Evolutionary conservation across 768 basidiomycete genomes (phyloP), one percentile per base, ranked within the genome.

Genomic region (Lactarius sp.): DNA sequence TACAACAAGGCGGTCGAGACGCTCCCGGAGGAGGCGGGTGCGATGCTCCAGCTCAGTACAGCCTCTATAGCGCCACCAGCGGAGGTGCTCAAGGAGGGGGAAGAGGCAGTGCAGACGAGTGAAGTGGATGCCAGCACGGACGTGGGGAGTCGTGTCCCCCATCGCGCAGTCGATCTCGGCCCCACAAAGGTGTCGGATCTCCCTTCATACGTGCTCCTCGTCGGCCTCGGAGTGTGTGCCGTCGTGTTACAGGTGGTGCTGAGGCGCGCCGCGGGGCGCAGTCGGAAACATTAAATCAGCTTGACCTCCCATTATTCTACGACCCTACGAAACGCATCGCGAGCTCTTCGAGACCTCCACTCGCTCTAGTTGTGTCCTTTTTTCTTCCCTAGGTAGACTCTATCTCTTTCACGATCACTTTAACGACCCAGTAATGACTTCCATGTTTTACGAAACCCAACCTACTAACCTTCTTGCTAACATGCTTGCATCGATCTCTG

Each of bases 181-280:
- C 71, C 73, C 0, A 51, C 71, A 22, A 62, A 52, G 3, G 44
- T 76, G 39, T 68, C 71, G 1, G 74, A 75, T 14, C 66, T 81
- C 7, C 78, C 80, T 36, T 74, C 76, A n/a, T 81, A 80, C 67
- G 73, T 80, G 34, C 58, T 80, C 42, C 73, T 80, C 37, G 79
- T 81, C 27, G 76, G 79, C 22, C 65, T 81, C 6, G 80, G 80
- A 2, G 72, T 81, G 12, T 80, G 79, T 59, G 77, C 77, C 7
- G 78, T 80, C 36, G 79, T 80, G 6, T 64, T 80, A 44, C 70
- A 72, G 37, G 75, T 78, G 27, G 69, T 80, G 34, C 67, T 79
- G 60, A 69, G 71, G 57, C 73, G 69, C 56, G 69, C 72, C 14
- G 71, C 66, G 7, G 68, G 71, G 3, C 67, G 61, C 39, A 66